These are phyloP conservation scores for Populus hybrid DNA, from an alignment of 441 rosid genomes.

Conservation along the genomic window DNA sequence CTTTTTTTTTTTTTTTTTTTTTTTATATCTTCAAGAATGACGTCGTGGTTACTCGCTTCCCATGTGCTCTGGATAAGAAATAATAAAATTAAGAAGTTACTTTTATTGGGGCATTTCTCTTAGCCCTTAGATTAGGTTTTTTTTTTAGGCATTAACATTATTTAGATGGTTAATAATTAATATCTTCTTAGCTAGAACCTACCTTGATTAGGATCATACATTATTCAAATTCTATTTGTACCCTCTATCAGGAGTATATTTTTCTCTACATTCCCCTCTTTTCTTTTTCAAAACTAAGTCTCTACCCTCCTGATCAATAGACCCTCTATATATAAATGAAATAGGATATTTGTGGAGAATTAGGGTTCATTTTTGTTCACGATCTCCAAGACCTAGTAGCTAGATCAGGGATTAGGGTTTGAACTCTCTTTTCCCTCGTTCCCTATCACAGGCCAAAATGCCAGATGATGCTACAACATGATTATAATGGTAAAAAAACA, in stretches of 20 bases:
- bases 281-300: not conserved
- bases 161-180: not conserved
- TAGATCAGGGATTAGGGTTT: not conserved
- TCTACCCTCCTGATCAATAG: not conserved
- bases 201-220: not conserved
- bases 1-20: no score
- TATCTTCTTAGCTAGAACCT: not conserved
- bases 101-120: not conserved
- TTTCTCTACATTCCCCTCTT: no score
- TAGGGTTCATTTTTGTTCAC: not conserved
- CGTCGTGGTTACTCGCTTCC: not conserved
- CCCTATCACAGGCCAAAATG: not conserved
- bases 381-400: not conserved
- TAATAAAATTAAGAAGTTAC: not conserved
- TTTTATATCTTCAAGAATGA: not conserved
- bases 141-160: not conserved
- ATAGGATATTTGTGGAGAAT: not conserved
- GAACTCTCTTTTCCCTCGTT: no score
- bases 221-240: not conserved
- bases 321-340: not conserved
- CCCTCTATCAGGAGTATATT: not conserved
- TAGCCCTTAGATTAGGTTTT: conserved; percentile 7
- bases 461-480: not conserved
- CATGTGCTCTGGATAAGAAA: not conserved
- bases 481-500: not conserved